phyloP scores from a whole-genome alignment of 495 filamentous ascomycete species.

The Xylaria longipes region DNA sequence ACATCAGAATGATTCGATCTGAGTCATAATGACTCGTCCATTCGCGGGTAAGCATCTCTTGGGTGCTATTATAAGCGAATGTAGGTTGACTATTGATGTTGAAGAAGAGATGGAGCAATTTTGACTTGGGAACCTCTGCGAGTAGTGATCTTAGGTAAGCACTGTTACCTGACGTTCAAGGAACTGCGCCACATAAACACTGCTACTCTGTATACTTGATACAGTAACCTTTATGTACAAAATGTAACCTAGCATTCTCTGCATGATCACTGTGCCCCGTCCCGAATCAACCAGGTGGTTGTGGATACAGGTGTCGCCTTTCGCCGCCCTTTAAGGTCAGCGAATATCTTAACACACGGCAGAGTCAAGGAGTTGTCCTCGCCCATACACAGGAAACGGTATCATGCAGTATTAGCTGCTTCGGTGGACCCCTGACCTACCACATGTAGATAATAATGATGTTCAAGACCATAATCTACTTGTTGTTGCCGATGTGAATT shows the following conservation, averaged over 20 bases:
- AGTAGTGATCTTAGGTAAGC: background rate
- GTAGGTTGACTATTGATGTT: background rate
- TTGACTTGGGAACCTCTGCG: conserved; percentile 19
- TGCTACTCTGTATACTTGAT: no score
- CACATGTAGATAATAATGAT: background rate
- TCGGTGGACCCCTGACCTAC: background rate
- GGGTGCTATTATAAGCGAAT: background rate
- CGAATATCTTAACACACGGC: background rate
- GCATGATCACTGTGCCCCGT: no score
- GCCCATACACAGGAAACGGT: background rate
- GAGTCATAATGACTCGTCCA: background rate
- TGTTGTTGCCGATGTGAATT: background rate
- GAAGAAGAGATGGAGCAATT: background rate
- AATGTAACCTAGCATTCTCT: no score
- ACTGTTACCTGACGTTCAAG: background rate
- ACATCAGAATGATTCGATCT: background rate
- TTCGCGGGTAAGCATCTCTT: background rate
- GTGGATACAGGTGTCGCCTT: no score
- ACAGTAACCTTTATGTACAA: no score
- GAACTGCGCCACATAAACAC: background rate
- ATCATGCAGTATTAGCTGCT: background rate
- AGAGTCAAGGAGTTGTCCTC: background rate
- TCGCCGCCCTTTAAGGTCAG: no score
- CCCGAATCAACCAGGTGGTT: no score
- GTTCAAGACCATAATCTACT: background rate